These are phyloP conservation scores for Capsicum baccatum DNA, from an alignment of 257 asterid species.

Conservation along the genomic window DNA sequence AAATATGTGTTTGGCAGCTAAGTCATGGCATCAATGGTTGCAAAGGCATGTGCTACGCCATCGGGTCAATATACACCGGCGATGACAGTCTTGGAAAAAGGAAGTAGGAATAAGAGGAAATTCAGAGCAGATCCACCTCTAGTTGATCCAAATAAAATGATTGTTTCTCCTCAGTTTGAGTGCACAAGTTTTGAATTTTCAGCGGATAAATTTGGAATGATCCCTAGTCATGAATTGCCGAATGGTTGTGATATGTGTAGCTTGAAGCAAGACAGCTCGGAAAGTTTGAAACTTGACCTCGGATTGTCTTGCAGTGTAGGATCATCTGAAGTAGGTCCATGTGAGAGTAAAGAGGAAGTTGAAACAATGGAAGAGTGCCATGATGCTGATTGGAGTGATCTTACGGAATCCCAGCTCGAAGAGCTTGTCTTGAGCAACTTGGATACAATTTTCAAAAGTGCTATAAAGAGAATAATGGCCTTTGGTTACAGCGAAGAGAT, in stretches of 20 bases:
- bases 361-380: slow-evolving; percentile 58
- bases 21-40: slow-evolving; percentile 81
- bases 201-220: slow-evolving; percentile 67
- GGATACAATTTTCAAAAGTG: slow-evolving; percentile 79
- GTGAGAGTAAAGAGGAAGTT: slow-evolving; percentile 52
- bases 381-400: slow-evolving; percentile 94
- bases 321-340: slow-evolving; percentile 52
- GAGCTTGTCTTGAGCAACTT: slow-evolving; percentile 76
- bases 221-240: slow-evolving; percentile 45
- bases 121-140: slow-evolving; percentile 88
- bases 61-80: slow-evolving; percentile 66
- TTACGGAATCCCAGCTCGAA: slow-evolving; percentile 86
- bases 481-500: slow-evolving; percentile 77
- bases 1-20: slow-evolving; percentile 49
- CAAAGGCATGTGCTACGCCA: slow-evolving; percentile 63
- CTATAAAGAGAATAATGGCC: slow-evolving; percentile 75
- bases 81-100: slow-evolving; percentile 70
- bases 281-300: slow-evolving; percentile 75
- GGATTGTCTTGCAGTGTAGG: slow-evolving; percentile 72
- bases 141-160: slow-evolving; percentile 58
- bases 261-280: slow-evolving; percentile 56
- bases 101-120: slow-evolving; percentile 91
- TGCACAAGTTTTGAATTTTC: slow-evolving; percentile 76
- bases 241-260: slow-evolving; percentile 67
- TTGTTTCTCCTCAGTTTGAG: slow-evolving; percentile 60